Evolutionary conservation across 805 yeast genomes (phyloP), one percentile per base, ranked within the genome.

Genomic region (Sugiyamaella mastotermitis): DNA sequence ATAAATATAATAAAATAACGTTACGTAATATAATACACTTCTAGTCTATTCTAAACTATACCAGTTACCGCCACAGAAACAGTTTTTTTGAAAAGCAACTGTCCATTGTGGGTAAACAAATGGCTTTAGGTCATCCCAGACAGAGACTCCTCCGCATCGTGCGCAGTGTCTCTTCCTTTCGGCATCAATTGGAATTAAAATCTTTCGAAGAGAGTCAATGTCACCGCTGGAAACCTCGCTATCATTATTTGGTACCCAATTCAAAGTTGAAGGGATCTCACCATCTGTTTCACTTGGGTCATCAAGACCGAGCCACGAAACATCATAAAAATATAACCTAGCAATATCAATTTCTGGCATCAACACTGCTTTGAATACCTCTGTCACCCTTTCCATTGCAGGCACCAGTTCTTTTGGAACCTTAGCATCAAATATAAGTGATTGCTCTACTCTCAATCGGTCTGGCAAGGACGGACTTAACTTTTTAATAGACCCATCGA

Each of bases 1-100:
- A 22, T 22, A 7, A 7, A 22, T 10, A 22, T 22, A 22, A 22
- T 22, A 7, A 22, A 22, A 22, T 7, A 7, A 22, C 10, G 10
- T 22, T 22, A 6, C 10, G 9, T 11, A 27, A 27, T 27, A n/a
- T 28, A 11, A n/a, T 29, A 25, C 9, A 9, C n/a, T n/a, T n/a
- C n/a, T n/a, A n/a, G n/a, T n/a, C n/a, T n/a, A n/a, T n/a, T n/a
- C n/a, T n/a, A n/a, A n/a, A 27, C 30, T 27, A 21, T 41, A 49
- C 90, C 90, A 82, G 3, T 78, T 69, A 26, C 84, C 82, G 0
- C 92, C 92, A 57, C 94, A 83, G 24, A 83, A 62, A 58, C 94
- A 83, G 18, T 75, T 75, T 44, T 87, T 65, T 48, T 80, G 87
- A 55, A 76, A 79, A 1, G 80, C 78, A 61, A 76, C 65, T 1